These are phyloP conservation scores for Batkoa obscura DNA, from an alignment of 371 early-diverging fungal species.

Conservation along the genomic window DNA sequence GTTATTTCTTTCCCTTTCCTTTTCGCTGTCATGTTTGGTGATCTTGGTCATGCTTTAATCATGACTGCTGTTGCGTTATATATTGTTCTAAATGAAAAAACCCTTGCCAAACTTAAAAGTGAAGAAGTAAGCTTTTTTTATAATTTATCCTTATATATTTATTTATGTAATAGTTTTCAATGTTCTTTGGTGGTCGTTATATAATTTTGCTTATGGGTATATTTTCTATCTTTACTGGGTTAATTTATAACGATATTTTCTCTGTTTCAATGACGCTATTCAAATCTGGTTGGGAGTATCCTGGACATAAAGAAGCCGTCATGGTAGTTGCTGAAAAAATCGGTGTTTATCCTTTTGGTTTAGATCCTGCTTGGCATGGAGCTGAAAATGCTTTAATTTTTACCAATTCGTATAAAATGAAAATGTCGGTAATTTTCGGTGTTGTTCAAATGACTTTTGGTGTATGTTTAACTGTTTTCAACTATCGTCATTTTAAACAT, in stretches of 20 bases:
- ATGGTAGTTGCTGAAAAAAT: conserved; percentile 20
- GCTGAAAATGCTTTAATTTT: conserved; percentile 85
- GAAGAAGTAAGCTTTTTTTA: conserved; percentile 37
- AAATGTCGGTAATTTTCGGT: conserved; percentile 94
- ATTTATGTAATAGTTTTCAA: conserved; percentile 46
- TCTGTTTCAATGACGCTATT: conserved; percentile 64
- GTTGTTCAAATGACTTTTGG: conserved; percentile 97
- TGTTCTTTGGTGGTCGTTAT: conserved; percentile 93
- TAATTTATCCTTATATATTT: background rate
- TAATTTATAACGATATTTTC: conserved; percentile 97
- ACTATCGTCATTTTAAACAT: conserved; percentile 75
- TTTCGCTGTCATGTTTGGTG: conserved; percentile 99
- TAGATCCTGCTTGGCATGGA: conserved; percentile 89
- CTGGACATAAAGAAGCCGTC: conserved; percentile 21
- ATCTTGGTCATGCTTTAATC: conserved; percentile 94
- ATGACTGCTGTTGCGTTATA: conserved; percentile 59
- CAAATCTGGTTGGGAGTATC: conserved; percentile 56
- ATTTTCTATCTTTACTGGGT: conserved; percentile 93
- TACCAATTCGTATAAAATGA: conserved; percentile 99
- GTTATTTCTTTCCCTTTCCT: conserved; percentile 97
- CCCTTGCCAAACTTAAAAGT: conserved; percentile 39
- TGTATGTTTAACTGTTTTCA: conserved; percentile 76
- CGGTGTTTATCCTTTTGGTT: conserved; percentile 47
- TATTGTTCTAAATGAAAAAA: conserved; percentile 65
- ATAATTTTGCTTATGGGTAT: conserved; percentile 93